phyloP scores from a whole-genome alignment of 176 grass and related monocot genomes.

The Eleusine indica region DNA sequence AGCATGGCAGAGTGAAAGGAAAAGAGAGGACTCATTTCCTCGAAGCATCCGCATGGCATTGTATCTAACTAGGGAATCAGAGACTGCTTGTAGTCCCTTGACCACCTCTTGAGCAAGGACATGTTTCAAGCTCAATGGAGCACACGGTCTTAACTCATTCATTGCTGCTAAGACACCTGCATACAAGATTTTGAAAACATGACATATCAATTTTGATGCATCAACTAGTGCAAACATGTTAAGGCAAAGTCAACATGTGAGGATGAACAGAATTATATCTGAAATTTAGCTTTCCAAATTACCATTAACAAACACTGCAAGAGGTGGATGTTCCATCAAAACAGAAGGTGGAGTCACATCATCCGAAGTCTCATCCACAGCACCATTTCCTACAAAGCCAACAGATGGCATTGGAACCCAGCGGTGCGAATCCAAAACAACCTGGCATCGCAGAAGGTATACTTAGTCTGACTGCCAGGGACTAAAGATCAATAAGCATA shows the following conservation, averaged over 20 bases:
- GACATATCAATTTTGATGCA: background rate
- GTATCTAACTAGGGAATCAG: conserved; percentile 92
- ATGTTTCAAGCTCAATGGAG: conserved; percentile 83
- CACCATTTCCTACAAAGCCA: conserved; percentile 88
- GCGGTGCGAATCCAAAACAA: conserved; percentile 93
- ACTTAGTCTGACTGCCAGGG: background rate
- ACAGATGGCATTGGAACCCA: conserved; percentile 98
- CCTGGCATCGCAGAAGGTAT: conserved; percentile 42
- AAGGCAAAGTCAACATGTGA: background rate
- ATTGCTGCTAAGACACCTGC: conserved; percentile 92
- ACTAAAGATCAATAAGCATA: background rate
- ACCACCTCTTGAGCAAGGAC: conserved; percentile 88
- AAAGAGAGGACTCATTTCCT: conserved; percentile 87
- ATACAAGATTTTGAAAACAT: conserved; percentile 26
- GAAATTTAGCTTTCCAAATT: conserved; percentile 18
- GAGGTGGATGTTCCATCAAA: conserved; percentile 95
- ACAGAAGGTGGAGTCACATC: conserved; percentile 92
- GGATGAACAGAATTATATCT: conserved; percentile 12
- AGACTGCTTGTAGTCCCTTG: conserved; percentile 77
- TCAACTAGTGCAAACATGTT: conserved; percentile 28
- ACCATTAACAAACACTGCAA: conserved; percentile 99
- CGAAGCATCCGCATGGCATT: conserved; percentile 92
- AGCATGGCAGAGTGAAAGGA: conserved; percentile 85
- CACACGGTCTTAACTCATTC: conserved; percentile 93
- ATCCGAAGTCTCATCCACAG: conserved; percentile 73